Base-by-base conservation (phyloP, 1,284 basidiomycete genomes). In the Agroathelia rolfsii region DNA sequence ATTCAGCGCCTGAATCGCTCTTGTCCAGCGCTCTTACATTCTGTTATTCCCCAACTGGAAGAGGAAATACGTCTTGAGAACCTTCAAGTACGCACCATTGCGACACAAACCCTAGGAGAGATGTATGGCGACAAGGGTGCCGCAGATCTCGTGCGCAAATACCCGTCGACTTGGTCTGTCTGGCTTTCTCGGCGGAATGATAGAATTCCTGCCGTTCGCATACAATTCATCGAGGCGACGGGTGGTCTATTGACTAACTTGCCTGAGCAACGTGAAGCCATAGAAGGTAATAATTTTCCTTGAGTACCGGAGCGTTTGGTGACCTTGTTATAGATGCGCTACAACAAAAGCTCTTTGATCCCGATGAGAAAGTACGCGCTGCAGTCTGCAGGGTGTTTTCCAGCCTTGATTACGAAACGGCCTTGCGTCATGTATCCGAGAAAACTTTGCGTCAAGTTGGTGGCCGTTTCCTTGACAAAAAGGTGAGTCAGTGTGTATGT, bases 41-140 rank as follows among this genome's bases (percentile, higher is more conserved):
- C 83, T 51, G 88, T 96, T 28, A 79, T 98, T 10, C 94, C 94
- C 0, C 82, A 92, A 38, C 72, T 99, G 9, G 93, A 95, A 53
- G 85, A 90, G 46, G 90, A 96, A 51, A 66, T 97, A 4, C 71
- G 76, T 11, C 77, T 83, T 0, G 83, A 89, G 39, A 76, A 89
- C 26, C 56, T 76, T 0, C 66, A 73, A 25, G 59, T 94, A 1
- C 75, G 94, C 12, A 52, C 76, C 4, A 70, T 92, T 38, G 87
- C 85, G 3, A 90, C 88, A 0, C 72, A 83, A 42, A 82, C 79
- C 0, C 67, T 98, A 1, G 94, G 92, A 0, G 75, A 81, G 40
- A 94, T 99, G 81, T 93, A 89, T 51, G 77, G 79, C 0, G 76
- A 84, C 44, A 76, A 78, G 45, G 71, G 73, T 7, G 79, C 80